phyloP scores from a whole-genome alignment of 2,329 filamentous ascomycete genomes.

The Colletotrichum trifolii region DNA sequence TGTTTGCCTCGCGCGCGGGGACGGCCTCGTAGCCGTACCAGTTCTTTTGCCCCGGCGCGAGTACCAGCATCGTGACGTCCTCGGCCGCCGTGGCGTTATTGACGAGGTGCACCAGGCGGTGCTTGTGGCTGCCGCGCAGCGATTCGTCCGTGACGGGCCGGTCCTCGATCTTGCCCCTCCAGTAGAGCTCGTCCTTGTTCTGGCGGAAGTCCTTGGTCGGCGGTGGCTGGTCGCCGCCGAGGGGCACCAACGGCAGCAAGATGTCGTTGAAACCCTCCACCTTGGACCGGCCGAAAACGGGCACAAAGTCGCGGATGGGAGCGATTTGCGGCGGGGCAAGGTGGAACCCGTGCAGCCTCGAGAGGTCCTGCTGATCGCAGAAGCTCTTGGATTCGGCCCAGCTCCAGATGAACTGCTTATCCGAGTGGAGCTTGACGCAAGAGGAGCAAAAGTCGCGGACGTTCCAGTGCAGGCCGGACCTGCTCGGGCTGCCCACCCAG shows the following conservation, averaged over 20 bases:
- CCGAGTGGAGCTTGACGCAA: slow-evolving; percentile 73
- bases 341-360: slow-evolving; percentile 79
- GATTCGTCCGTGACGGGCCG: slow-evolving; percentile 60
- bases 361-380: slow-evolving; percentile 82
- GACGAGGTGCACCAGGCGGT: slow-evolving; percentile 77
- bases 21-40: slow-evolving; percentile 67
- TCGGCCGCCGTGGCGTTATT: slow-evolving; percentile 66
- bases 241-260: slow-evolving; percentile 71
- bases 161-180: slow-evolving; percentile 77
- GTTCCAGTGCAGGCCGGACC: slow-evolving; percentile 71
- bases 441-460: slow-evolving; percentile 71
- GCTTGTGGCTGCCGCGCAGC: slow-evolving; percentile 74
- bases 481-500: slow-evolving; percentile 68
- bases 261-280: slow-evolving; percentile 81
- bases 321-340: slow-evolving; percentile 71
- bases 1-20: slow-evolving; percentile 63
- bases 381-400: slow-evolving; percentile 74
- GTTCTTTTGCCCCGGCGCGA: slow-evolving; percentile 47
- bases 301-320: slow-evolving; percentile 73
- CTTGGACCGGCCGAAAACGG: slow-evolving; percentile 81
- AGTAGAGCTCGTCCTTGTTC: slow-evolving; percentile 76
- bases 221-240: slow-evolving; percentile 58
- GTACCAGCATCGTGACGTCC: slow-evolving; percentile 67
- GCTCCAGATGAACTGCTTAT: slow-evolving; percentile 73
- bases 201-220: slow-evolving; percentile 61